phyloP scores from a whole-genome alignment of 164 flowering plant species.

The Cinnamomum micranthum region DNA sequence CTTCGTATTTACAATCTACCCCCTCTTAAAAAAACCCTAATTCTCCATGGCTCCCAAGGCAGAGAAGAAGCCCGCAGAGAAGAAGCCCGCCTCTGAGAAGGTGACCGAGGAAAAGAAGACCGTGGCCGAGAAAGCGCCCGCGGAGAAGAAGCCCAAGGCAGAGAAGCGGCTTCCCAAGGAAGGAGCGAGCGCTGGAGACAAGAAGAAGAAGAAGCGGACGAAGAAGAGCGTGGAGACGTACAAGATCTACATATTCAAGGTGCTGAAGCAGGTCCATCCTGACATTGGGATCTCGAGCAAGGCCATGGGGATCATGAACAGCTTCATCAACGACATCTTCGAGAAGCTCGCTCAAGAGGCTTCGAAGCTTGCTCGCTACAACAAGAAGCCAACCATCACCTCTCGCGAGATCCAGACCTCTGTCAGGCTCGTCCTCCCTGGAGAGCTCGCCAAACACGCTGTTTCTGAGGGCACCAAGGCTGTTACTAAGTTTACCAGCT shows the following conservation, averaged over 20 bases:
- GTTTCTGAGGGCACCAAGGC: conserved; percentile 32
- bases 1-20: not conserved
- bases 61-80: too few relatives aligned
- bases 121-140: conserved; percentile 14
- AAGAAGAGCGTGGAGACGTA: too few relatives aligned
- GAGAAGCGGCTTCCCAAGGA: conserved; percentile 22
- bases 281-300: too few relatives aligned
- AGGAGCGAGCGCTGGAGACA: conserved; percentile 11
- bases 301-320: too few relatives aligned
- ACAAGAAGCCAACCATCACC: too few relatives aligned
- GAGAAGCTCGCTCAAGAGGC: too few relatives aligned
- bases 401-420: conserved; percentile 29
- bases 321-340: too few relatives aligned
- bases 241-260: too few relatives aligned
- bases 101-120: conserved; percentile 30
- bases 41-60: conserved; percentile 14
- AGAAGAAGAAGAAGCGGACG: too few relatives aligned
- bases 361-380: too few relatives aligned
- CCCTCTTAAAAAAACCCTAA: not conserved
- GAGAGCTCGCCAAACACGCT: conserved; percentile 29
- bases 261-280: too few relatives aligned
- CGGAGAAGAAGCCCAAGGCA: too few relatives aligned
- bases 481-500: conserved; percentile 26
- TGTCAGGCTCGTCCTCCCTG: conserved; percentile 26
- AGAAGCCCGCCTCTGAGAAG: conserved; percentile 17